Percentiles rank a stretch among this genome's conserved stretches.
Evolutionary conservation across 2,329 filamentous ascomycete genomes (phyloP).

Genomic region (Chalaropsis ovoidea): DNA sequence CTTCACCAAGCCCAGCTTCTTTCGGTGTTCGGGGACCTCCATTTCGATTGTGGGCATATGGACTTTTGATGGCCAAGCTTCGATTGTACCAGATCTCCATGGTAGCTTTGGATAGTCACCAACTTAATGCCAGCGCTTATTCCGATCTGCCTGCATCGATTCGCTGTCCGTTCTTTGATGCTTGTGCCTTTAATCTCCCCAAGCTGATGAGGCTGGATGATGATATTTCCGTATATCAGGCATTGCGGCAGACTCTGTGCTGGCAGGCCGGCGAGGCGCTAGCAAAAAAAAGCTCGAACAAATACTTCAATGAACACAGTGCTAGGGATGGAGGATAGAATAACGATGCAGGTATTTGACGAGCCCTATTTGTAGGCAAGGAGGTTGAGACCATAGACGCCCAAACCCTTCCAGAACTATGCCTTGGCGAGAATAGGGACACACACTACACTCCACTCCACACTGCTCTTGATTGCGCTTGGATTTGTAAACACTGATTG

Average conservation of each 20-base stretch:
- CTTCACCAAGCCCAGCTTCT: no score
- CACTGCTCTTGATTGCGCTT: no score
- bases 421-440: no score
- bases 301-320: no score
- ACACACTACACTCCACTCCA: no score
- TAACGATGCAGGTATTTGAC: no score
- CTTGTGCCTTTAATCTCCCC: background rate
- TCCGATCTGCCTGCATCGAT: background rate
- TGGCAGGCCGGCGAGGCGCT: background rate
- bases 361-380: no score
- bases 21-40: background rate
- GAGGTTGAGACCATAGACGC: no score
- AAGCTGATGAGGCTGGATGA: background rate
- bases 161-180: background rate
- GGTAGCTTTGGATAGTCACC: no score
- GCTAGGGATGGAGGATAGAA: no score
- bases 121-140: background rate
- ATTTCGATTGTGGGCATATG: background rate
- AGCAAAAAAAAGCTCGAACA: background rate
- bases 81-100: background rate
- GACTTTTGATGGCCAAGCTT: background rate
- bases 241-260: background rate
- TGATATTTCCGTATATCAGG: background rate
- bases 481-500: no score
- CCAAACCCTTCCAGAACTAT: no score